A percentile compares a stretch with the other conserved stretches of the same genome.
Conservation (phyloP, 139 green algal species). For the Chlorella vulgaris region DNA sequence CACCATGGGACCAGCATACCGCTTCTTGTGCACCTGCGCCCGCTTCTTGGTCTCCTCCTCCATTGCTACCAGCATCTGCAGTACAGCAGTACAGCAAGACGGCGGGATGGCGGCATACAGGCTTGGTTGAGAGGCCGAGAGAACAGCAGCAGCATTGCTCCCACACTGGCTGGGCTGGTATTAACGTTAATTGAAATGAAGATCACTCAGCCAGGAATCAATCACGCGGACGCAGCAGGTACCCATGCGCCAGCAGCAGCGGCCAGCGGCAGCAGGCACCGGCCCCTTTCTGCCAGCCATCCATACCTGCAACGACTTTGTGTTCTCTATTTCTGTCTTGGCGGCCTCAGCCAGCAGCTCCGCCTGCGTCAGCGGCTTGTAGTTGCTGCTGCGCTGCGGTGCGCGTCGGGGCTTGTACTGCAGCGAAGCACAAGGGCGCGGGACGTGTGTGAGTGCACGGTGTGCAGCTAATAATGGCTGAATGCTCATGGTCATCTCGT, state of each 20-base stretch:
- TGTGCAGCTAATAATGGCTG: background rate
- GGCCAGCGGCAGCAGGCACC: background rate
- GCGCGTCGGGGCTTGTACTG: conserved; percentile 40
- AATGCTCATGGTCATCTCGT: too few species aligned
- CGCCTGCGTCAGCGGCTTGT: conserved; percentile 68
- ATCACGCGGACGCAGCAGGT: too few species aligned
- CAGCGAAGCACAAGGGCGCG: background rate
- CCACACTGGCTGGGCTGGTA: too few species aligned
- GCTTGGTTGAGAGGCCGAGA: too few species aligned
- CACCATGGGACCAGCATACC: conserved; percentile 64
- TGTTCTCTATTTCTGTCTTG: conserved; percentile 84
- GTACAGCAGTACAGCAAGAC: background rate
- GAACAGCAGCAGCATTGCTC: too few species aligned
- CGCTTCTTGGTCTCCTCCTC: conserved; percentile 71
- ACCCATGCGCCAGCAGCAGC: too few species aligned
- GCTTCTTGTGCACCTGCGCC: conserved; percentile 49
- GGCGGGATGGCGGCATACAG: too few species aligned
- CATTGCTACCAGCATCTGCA: conserved; percentile 52
- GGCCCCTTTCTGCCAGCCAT: background rate
- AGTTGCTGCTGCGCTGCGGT: conserved; percentile 2
- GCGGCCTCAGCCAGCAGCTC: conserved; percentile 90
- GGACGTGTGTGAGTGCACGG: background rate
- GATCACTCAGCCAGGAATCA: too few species aligned
- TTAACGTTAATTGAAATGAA: too few species aligned
- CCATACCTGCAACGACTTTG: conserved; percentile 60